A percentile compares a stretch with the other conserved stretches of the same genome.
phyloP scores from a whole-genome alignment of 148 eudicot genomes.

The Camellia japonica region DNA sequence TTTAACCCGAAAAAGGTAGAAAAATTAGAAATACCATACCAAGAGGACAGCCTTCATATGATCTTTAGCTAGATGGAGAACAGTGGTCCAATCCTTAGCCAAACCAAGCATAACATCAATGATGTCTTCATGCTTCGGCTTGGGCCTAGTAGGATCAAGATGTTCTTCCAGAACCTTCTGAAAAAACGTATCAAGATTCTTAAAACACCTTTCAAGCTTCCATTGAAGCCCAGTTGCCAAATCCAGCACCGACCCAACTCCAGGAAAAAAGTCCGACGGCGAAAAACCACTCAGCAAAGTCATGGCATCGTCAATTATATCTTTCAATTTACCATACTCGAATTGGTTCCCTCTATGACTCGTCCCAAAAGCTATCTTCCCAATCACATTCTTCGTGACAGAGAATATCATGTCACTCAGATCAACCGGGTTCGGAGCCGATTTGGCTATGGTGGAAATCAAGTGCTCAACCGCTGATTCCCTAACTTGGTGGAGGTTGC shows the following conservation, averaged over 20 bases:
- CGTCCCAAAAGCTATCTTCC: constrained; percentile 1
- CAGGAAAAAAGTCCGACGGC: not conserved
- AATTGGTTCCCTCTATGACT: not conserved
- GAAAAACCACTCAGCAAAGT: not conserved
- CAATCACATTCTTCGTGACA: not conserved
- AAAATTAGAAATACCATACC: not conserved
- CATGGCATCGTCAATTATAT: not conserved
- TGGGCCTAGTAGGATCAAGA: constrained; percentile 7
- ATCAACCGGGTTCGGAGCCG: not conserved
- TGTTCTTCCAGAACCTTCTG: constrained; percentile 5
- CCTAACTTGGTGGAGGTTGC: not conserved
- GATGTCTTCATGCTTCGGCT: not conserved
- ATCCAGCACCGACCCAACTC: not conserved
- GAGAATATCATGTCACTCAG: not conserved
- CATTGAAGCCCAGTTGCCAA: not conserved
- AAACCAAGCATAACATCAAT: constrained; percentile 1
- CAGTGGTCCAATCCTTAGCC: not conserved
- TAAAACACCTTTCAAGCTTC: constrained; percentile 1
- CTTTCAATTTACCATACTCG: constrained; percentile 2
- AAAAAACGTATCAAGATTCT: constrained; percentile 8
- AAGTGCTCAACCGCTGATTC: not conserved
- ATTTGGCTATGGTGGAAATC: not conserved
- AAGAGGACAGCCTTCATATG: constrained; percentile 3
- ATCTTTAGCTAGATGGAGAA: not conserved
- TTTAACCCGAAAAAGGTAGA: not conserved